These are phyloP conservation scores for Begonia masoniana DNA, from an alignment of 306 rosid genomes.

Conservation along the genomic window DNA sequence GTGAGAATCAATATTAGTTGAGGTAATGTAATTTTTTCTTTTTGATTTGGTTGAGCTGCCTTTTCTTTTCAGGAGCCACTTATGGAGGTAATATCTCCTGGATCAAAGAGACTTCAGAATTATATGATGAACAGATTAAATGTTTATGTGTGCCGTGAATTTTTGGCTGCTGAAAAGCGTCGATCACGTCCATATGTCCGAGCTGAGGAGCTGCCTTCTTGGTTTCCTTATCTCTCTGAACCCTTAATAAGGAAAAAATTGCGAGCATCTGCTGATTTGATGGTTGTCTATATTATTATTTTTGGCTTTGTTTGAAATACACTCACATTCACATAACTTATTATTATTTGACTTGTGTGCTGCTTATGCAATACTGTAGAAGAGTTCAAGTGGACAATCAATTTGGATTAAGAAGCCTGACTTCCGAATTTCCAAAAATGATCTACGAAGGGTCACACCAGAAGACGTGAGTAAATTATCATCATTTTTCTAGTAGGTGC, in stretches of 20 bases:
- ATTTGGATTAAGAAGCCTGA: slow-evolving; percentile 77
- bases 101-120: slow-evolving; percentile 84
- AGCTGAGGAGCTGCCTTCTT: slow-evolving; percentile 54
- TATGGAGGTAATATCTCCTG: slow-evolving; percentile 92
- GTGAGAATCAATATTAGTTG: no score
- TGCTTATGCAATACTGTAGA: slow-evolving; percentile 38
- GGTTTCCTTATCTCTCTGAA: slow-evolving; percentile 75
- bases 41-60: not conserved
- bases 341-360: slow-evolving; percentile 18
- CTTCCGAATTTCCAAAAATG: slow-evolving; percentile 71
- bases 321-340: not conserved
- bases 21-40: not conserved
- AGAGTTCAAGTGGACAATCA: slow-evolving; percentile 56
- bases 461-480: slow-evolving; percentile 65
- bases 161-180: slow-evolving; percentile 78
- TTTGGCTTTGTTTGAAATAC: no score
- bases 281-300: not conserved
- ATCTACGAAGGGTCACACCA: slow-evolving; percentile 62
- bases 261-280: slow-evolving; percentile 66
- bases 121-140: slow-evolving; percentile 74
- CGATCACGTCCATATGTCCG: slow-evolving; percentile 42
- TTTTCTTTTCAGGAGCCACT: slow-evolving; percentile 76
- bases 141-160: slow-evolving; percentile 78
- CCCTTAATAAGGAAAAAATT: slow-evolving; percentile 64
- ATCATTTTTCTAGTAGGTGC: not conserved